Evolutionary conservation across 495 filamentous ascomycete species (phyloP).

Genomic region (Aspergillus conjunctus): DNA sequence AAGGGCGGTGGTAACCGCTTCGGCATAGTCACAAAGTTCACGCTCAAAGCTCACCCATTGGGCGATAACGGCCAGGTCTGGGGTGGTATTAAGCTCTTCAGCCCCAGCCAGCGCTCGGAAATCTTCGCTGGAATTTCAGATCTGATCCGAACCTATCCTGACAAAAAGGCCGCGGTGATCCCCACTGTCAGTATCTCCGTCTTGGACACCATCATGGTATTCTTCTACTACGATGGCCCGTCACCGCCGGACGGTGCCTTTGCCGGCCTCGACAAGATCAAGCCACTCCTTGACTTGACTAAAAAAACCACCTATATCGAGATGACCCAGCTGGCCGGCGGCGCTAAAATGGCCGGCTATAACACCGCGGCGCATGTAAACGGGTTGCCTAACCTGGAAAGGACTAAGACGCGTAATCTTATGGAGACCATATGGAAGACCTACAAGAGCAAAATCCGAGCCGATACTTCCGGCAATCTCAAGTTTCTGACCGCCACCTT

Average conservation of each 20-base stretch:
- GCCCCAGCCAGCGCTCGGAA: constrained; percentile 27
- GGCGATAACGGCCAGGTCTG: constrained; percentile 35
- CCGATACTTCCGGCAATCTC: constrained; percentile 6
- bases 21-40: constrained; percentile 45
- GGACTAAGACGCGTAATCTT: no score
- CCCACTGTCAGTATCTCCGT: constrained; percentile 41
- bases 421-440: constrained; percentile 3
- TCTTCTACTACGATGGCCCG: constrained; percentile 54
- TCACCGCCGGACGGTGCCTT: constrained; percentile 48
- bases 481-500: constrained; percentile 20
- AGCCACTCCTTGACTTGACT: constrained; percentile 11
- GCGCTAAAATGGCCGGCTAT: constrained; percentile 16
- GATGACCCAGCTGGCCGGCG: constrained; percentile 18
- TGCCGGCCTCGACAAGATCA: constrained; percentile 16
- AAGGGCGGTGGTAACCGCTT: constrained; percentile 37
- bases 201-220: constrained; percentile 19
- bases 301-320: constrained; percentile 12
- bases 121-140: constrained; percentile 44
- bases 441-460: constrained; percentile 12
- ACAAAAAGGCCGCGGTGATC: constrained; percentile 46
- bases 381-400: constrained; percentile 20
- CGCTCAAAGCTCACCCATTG: constrained; percentile 45
- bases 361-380: constrained; percentile 19
- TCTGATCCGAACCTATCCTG: constrained; percentile 43
- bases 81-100: constrained; percentile 37